Evolutionary conservation across 2,329 filamentous ascomycete species (phyloP), one percentile per base, ranked within the genome.

Genomic region (Xylariaceae sp.): DNA sequence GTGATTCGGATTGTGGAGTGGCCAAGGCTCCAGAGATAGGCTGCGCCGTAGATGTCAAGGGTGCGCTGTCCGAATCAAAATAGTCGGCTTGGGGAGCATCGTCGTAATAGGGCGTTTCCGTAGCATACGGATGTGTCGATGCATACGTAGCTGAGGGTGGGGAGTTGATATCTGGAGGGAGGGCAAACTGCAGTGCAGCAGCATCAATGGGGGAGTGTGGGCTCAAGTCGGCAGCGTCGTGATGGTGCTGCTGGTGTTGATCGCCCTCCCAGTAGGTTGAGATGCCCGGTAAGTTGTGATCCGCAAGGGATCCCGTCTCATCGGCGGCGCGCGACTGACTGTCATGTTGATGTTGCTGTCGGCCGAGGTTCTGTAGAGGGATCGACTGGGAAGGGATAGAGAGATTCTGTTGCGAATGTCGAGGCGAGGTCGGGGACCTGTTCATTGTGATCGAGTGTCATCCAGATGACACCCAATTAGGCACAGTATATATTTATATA

Each of bases 351-450:
- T 54, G 56, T 23, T 72, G 69, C 21, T 71, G 70, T 37, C 52
- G 58, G 26, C 59, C 60, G 48, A 90, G 77, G 65, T 88, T 83
- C 72, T 87, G 87, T 56, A 93, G 78, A 57, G 89, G 89, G 75
- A 95, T 93, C 60, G 88, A 87, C 67, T 83, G 82, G 57, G 79
- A 76, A 55, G 67, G 70, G 44, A 75, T 74, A 23, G 81, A 77
- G 60, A 75, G 74, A 62, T 77, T 75, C 59, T 77, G 73, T 56
- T 77, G 73, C 48, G 76, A 56, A 42, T 73, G 64, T 77, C 77
- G 68, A 50, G 77, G 74, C 65, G 78, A 77, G 51, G 63, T 65
- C 50, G 69, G 59, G 52, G 64, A 62, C 61, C 73, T 70, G 45
- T 64, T 65, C 71, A 71, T 72, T 55, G 54, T 74, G 79, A 75